phyloP scores from a whole-genome alignment of 305 asterid genomes.

The Fraxinus paxiana region DNA sequence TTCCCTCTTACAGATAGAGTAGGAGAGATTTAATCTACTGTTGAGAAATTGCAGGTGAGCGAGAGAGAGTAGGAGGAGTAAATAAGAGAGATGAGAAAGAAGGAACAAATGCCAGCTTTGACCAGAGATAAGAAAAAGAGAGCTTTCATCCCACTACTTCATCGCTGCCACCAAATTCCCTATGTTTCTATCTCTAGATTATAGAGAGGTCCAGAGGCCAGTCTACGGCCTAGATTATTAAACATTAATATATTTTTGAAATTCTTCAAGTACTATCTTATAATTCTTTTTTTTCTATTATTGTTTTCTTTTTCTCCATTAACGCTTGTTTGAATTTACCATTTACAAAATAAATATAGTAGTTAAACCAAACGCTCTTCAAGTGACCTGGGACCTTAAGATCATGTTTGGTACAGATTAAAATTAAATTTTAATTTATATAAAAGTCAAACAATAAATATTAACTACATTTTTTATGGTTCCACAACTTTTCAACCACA shows the following conservation, averaged over 20 bases:
- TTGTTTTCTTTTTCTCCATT: not conserved
- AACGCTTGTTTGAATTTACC: too few species aligned
- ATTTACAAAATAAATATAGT: too few species aligned
- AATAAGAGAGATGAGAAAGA: not conserved
- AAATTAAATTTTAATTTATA: too few species aligned
- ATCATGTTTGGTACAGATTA: too few species aligned
- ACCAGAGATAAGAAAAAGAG: constrained; percentile 29
- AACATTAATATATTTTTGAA: not conserved
- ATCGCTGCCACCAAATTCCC: constrained; percentile 69
- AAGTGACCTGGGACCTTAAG: too few species aligned
- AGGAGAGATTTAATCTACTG: constrained; percentile 25
- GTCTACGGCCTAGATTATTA: not conserved
- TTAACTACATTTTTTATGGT: too few species aligned
- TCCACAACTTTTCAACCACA: too few species aligned
- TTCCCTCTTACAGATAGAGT: constrained; percentile 22
- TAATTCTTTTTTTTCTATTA: too few species aligned
- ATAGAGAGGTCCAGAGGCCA: not conserved
- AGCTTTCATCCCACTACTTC: constrained; percentile 53
- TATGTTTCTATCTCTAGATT: not conserved
- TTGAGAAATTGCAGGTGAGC: not conserved
- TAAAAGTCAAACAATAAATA: too few species aligned
- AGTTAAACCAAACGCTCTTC: too few species aligned
- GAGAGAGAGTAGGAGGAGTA: not conserved
- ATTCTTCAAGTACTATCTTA: not conserved
- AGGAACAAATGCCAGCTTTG: constrained; percentile 66